A percentile compares a stretch with the other conserved stretches of the same genome.
These are phyloP conservation scores for Tylopilus sp. DNA, from an alignment of 1,284 basidiomycete genomes.

Conservation along the genomic window DNA sequence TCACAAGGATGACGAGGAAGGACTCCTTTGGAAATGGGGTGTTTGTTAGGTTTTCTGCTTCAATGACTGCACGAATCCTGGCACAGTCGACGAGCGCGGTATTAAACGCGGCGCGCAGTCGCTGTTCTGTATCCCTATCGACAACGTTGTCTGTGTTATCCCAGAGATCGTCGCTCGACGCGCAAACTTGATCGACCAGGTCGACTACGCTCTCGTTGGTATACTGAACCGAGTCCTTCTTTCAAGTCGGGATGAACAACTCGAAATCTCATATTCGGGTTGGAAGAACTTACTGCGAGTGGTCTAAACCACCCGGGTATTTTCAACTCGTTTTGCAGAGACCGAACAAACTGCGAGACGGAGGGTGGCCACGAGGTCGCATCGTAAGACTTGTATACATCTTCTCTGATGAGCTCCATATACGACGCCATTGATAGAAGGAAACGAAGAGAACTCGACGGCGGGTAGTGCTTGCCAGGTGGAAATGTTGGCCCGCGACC, in stretches of 20 bases:
- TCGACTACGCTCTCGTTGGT: background rate
- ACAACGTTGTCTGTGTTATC: background rate
- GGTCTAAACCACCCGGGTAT: conserved; percentile 6
- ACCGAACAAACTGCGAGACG: background rate
- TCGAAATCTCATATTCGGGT: no score
- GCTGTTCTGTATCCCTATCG: background rate
- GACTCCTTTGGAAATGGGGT: conserved; percentile 7
- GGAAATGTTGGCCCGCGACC: background rate
- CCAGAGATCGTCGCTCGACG: conserved; percentile 1
- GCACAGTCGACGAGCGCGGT: conserved; percentile 4
- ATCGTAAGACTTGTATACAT: background rate
- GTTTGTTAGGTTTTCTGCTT: background rate
- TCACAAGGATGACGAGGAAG: conserved; percentile 7
- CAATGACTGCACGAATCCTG: conserved; percentile 8
- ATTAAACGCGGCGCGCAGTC: background rate
- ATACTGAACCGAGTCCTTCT: background rate
- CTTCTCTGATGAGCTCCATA: conserved; percentile 11
- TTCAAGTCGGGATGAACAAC: background rate
- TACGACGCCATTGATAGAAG: background rate
- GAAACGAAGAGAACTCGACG: background rate
- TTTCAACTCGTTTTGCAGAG: conserved; percentile 2
- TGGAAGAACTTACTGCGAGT: background rate
- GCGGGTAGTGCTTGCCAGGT: background rate
- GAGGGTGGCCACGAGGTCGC: background rate
- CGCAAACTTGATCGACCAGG: background rate